These are phyloP conservation scores for Paramyrothecium sp. DNA, from an alignment of 2,329 filamentous ascomycete species.

Conservation along the genomic window DNA sequence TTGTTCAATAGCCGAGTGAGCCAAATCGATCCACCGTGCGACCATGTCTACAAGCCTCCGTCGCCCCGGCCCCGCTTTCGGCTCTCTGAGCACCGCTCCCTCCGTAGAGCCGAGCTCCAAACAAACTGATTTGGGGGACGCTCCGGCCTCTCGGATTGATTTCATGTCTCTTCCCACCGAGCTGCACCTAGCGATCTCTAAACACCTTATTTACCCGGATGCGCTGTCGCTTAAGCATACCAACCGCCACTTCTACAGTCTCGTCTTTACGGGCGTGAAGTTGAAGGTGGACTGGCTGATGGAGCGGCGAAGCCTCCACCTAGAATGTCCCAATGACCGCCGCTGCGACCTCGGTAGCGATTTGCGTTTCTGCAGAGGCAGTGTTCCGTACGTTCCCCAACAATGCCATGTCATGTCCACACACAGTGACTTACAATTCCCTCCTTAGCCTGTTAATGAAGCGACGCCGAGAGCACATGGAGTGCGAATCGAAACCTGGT, in stretches of 20 bases:
- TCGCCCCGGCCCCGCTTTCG: neutral
- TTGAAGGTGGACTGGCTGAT: constrained; percentile 71
- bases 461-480: constrained; percentile 56
- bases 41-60: neutral
- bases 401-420: neutral
- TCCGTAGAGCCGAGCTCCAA: constrained; percentile 13
- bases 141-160: neutral
- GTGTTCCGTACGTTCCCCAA: constrained; percentile 48
- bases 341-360: constrained; percentile 60
- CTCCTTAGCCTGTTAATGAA: constrained; percentile 53
- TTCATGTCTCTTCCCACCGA: constrained; percentile 60
- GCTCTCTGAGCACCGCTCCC: constrained; percentile 2
- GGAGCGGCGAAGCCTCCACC: constrained; percentile 58
- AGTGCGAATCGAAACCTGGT: constrained; percentile 57
- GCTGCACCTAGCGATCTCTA: constrained; percentile 62
- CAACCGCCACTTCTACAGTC: constrained; percentile 58
- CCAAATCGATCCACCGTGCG: neutral
- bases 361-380: constrained; percentile 58
- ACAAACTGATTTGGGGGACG: constrained; percentile 13
- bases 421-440: constrained; percentile 1
- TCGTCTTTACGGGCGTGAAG: constrained; percentile 64
- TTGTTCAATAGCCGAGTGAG: too few species aligned
- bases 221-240: constrained; percentile 69
- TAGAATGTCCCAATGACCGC: constrained; percentile 62
- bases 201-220: constrained; percentile 65